phyloP scores from a whole-genome alignment of 148 eudicot genomes.

The Camellia sinensis region DNA sequence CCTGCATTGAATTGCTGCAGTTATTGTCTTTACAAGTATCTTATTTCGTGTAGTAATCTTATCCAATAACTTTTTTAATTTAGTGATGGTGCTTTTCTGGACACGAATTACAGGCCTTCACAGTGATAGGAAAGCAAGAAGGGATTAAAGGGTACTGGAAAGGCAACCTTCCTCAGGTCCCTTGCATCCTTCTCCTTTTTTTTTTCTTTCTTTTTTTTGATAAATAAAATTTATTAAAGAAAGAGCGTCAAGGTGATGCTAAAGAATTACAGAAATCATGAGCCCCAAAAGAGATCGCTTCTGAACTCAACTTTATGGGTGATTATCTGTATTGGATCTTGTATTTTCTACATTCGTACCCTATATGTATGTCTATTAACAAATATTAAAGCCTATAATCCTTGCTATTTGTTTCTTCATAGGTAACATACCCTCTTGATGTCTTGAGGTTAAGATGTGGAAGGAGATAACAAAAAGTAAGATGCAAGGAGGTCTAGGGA shows the following conservation, averaged over 20 bases:
- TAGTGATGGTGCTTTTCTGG: constrained; percentile 10
- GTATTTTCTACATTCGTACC: neutral
- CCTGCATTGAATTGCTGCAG: constrained; percentile 1
- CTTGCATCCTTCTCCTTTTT: constrained; percentile 13
- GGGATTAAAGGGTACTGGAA: constrained; percentile 93
- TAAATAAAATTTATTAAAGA: too few species aligned
- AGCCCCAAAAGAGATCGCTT: neutral
- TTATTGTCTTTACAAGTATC: neutral
- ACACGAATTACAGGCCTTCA: constrained; percentile 49
- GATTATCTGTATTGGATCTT: neutral
- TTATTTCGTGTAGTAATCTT: neutral
- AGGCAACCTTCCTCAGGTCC: constrained; percentile 97
- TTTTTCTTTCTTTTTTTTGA: neutral
- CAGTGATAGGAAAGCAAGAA: constrained; percentile 75
- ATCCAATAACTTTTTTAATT: neutral
- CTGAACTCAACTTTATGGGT: neutral
- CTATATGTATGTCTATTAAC: neutral
- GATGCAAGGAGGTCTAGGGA: too few species aligned
- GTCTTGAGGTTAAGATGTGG: constrained; percentile 66
- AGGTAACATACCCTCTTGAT: constrained; percentile 97
- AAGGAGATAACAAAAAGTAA: too few species aligned
- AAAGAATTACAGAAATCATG: too few species aligned
- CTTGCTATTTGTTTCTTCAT: constrained; percentile 18
- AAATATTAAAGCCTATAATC: neutral
- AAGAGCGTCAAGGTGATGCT: too few species aligned